Percentiles rank a stretch among this genome's conserved stretches.
These are phyloP conservation scores for Penicillium sp. DNA, from an alignment of 2,329 filamentous ascomycete species.

Conservation along the genomic window DNA sequence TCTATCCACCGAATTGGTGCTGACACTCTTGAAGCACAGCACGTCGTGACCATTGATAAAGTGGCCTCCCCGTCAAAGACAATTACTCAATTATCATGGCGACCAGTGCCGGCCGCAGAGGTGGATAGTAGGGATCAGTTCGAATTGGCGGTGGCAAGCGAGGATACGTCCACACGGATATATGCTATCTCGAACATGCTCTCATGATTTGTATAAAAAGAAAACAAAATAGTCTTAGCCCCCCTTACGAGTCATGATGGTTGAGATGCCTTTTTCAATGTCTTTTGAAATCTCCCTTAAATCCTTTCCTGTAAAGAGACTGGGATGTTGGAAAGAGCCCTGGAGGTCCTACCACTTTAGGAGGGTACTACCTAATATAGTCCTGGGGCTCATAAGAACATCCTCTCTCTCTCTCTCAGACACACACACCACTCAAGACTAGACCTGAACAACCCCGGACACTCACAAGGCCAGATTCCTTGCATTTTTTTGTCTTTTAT, in stretches of 20 bases:
- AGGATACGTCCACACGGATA: constrained; percentile 45
- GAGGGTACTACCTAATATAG: no score
- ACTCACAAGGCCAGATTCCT: no score
- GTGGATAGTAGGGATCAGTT: constrained; percentile 17
- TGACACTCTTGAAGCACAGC: constrained; percentile 30
- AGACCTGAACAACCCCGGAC: no score
- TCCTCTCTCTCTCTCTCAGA: background rate
- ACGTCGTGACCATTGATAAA: constrained; percentile 34
- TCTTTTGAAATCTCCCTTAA: background rate
- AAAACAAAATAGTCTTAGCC: constrained; percentile 4
- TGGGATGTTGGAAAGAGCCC: background rate
- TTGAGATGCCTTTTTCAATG: background rate
- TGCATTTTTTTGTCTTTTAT: no score
- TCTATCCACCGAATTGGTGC: constrained; percentile 41
- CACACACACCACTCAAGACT: no score
- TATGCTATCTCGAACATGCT: constrained; percentile 37
- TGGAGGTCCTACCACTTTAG: background rate
- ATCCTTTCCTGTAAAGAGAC: background rate
- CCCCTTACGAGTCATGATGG: constrained; percentile 13
- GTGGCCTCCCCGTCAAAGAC: constrained; percentile 59
- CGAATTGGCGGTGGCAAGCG: constrained; percentile 47
- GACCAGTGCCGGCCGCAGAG: constrained; percentile 44
- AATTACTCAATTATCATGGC: constrained; percentile 68
- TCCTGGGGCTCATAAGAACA: no score
- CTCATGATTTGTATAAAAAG: constrained; percentile 21